Evolutionary conservation across 2,329 filamentous ascomycete genomes (phyloP), one percentile per base, ranked within the genome.

Genomic region (Sporothrix variecibatus): DNA sequence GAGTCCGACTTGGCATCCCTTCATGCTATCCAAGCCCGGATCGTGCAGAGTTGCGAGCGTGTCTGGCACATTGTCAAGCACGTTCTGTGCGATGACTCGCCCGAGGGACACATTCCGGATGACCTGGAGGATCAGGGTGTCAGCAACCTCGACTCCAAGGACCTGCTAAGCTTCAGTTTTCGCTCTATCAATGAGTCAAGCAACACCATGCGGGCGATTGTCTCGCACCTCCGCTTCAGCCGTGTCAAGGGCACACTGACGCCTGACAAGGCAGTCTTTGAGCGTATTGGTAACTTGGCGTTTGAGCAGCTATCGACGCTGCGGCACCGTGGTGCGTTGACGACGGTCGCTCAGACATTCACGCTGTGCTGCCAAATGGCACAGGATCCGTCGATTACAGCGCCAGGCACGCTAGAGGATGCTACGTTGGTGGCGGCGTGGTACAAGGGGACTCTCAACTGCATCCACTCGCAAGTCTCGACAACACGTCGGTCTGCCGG

Each of bases 181-280:
- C 90, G 96, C 78, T 94, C 94, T 6, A 86, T 98, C n/a, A 95
- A 97, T 76, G 96, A 99, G 83, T 94, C 95, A 23, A 96, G 94
- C 81, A 90, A 94, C 73, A 84, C 97, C 4, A 86, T 95, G 81
- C 89, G 91, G 76, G 85, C 87, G 0, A 87, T 93, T 51, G 82
- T 92, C 28, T 82, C 84, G 31, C 89, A 89, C 20, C 80, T 86
- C 23, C 86, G 86, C 31, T 86, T 87, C 71, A 83, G 83, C 20
- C 84, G 85, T 11, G 79, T 82, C 12, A 76, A 79, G 8, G 83
- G 84, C 2, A 80, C 82, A 38, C 84, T 91, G 0, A 82, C 85
- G n/a, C 86, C 87, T 1, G 82, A 85, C 1, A 79, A 81, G 11
- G 82, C 85, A 1, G 85, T 91, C 0, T 93, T 94, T 75, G 85